Evolutionary conservation across 345 rosid species (phyloP), one percentile per base, ranked within the genome.

Genomic region (Hirschfeldia incana): DNA sequence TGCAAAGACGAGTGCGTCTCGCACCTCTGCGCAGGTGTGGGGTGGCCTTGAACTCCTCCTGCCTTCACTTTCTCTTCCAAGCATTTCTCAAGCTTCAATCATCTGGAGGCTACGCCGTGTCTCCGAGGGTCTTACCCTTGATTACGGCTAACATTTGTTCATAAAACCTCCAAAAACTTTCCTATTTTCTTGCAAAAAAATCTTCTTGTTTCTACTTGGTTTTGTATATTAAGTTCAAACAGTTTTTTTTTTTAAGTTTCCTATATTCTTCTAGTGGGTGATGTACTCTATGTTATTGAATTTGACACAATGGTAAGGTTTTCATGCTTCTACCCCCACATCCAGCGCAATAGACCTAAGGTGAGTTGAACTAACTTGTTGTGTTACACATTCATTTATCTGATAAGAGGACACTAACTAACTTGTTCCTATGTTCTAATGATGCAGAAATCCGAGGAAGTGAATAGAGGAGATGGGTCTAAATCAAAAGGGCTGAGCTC

Each of bases 11-110:
- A 81, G 85, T 80, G 78, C 80, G 87, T 88, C 97, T 96, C 94
- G 89, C 99, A 92, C 98, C 99, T 93, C 86, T 42, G 84, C 78
- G 89, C 76, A 89, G 94, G 95, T 92, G 98, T 89, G 92, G 95
- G 93, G 88, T 87, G 91, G 88, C 86, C 74, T 76, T 49, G 74
- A 87, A 80, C 83, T 76, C 70, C 83, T 76, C 70, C 74, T 84
- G 65, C 82, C 79, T 83, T 72, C 88, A 82, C 84, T 88, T 44
- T 89, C 75, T 77, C 85, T 86, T 65, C 85, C 90, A 69, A 89
- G 94, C 83, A 84, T 93, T 85, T 88, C 98, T 32, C 87, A 86
- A 74, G 93, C 98, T 12, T 92, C 94, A 17, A 81, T 88, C 83
- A 80, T 92, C 78, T 96, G 98, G 99, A 91, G 97, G 75, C 76